These are phyloP conservation scores for Trypanosoma rangeli DNA, from an alignment of 208 protist species.

Conservation along the genomic window DNA sequence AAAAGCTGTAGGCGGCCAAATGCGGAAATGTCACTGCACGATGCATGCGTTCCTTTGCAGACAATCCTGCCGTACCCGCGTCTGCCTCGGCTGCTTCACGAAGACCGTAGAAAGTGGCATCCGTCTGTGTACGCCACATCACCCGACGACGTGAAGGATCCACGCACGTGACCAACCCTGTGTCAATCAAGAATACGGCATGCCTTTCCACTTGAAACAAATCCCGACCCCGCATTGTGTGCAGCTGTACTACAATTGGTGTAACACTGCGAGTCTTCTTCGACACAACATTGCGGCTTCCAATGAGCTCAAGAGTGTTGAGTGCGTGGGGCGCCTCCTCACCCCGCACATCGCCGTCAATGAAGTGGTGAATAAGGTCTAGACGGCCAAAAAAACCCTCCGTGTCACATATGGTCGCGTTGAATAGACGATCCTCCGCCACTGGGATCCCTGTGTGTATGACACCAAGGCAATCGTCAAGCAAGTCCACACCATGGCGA, in stretches of 20 bases:
- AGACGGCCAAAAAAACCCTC: constrained; percentile 77
- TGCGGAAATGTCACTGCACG: constrained; percentile 58
- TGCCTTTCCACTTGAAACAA: constrained; percentile 77
- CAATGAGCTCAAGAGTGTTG: constrained; percentile 76
- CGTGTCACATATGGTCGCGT: constrained; percentile 81
- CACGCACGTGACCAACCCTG: constrained; percentile 79
- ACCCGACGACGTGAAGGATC: constrained; percentile 75
- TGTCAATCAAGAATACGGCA: constrained; percentile 84
- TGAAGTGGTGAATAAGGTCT: constrained; percentile 76
- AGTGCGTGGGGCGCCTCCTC: constrained; percentile 45
- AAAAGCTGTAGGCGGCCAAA: constrained; percentile 67
- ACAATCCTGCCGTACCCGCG: constrained; percentile 8
- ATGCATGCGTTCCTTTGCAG: constrained; percentile 25
- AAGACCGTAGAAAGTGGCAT: constrained; percentile 41
- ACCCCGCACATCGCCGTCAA: constrained; percentile 64
- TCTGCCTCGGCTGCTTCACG: constrained; percentile 37
- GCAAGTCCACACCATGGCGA: constrained; percentile 54
- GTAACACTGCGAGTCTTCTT: constrained; percentile 49
- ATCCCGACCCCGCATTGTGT: constrained; percentile 42
- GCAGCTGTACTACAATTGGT: constrained; percentile 81
- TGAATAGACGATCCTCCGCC: constrained; percentile 49
- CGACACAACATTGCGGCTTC: constrained; percentile 69
- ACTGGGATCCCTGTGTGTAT: constrained; percentile 59
- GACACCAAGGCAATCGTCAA: constrained; percentile 71
- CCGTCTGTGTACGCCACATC: constrained; percentile 78